Evolutionary conservation across 2,329 filamentous ascomycete genomes (phyloP).

Genomic region (Domatiomyces catenatus): DNA sequence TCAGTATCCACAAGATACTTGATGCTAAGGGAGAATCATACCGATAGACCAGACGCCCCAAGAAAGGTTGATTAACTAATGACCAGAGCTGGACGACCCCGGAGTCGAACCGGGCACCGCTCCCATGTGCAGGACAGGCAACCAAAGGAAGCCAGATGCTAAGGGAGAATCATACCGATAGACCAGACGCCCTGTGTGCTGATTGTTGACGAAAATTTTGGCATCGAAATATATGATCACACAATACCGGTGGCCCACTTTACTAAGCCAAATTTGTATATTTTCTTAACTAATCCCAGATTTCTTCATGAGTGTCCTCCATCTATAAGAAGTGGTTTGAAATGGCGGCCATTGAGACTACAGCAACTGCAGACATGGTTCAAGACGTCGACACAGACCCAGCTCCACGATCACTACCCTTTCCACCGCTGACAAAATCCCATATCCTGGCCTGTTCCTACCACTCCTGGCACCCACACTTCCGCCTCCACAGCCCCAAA

Average conservation of each 20-base stretch:
- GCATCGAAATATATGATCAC: not conserved
- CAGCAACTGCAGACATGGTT: not conserved
- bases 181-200: constrained; percentile 1
- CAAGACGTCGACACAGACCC: not conserved
- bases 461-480: constrained; percentile 76
- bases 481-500: constrained; percentile 67
- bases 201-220: not conserved
- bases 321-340: no score
- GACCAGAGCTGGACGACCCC: not conserved
- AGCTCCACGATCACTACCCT: constrained; percentile 37
- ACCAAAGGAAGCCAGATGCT: not conserved
- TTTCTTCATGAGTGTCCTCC: not conserved
- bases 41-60: constrained; percentile 1
- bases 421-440: constrained; percentile 67
- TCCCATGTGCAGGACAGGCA: not conserved
- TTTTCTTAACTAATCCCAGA: not conserved
- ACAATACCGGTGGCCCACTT: not conserved
- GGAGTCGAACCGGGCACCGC: constrained; percentile 1
- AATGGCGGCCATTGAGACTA: not conserved
- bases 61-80: not conserved
- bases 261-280: not conserved
- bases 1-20: not conserved
- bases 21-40: constrained; percentile 1
- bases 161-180: constrained; percentile 1
- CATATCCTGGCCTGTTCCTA: constrained; percentile 94